Base-by-base conservation (phyloP, 805 yeast species). In the Huiozyma sinensis region DNA sequence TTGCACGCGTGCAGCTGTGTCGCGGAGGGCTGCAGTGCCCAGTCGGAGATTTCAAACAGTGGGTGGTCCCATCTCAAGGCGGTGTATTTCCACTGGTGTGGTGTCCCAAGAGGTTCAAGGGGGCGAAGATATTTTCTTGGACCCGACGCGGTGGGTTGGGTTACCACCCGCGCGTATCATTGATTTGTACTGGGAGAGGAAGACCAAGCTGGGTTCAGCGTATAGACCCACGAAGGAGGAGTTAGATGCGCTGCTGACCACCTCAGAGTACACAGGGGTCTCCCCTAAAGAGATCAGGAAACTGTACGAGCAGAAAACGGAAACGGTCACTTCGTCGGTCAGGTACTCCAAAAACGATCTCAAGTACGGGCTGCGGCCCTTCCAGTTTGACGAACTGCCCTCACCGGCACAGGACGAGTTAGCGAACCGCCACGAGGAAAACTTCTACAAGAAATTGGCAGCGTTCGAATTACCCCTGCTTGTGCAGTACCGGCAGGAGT, bases 381-480 rank as follows among this genome's bases (percentile, higher is more conserved):
- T 72, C 52, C 70, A 72, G 54, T 77, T 67, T 53, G 86, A 80
- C 56, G 88, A 81, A 55, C 68, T 78, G 49, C 81, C 87, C 28
- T 69, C 81, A 5, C 66, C 68, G 10, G 94, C 92, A 24, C 94
- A 82, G 53, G 80, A 82, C 54, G 73, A 75, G 47, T 73, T 81
- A 32, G 76, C 77, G 44, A 81, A 77, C 50, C 84, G 79, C 55
- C 75, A 97, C 57, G 81, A 77, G 50, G 79, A 76, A 53, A 79
- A 95, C 52, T 77, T 83, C 50, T 78, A 81, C 55, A 81, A 81
- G 57, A 75, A 97, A 54, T 71, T 86, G 38, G 86, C 94, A 8
- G 96, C 97, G 0, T 90, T 82, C 65, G 97, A 90, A 61, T 73
- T 90, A 71, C 98, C 98, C 6, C 73, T 78, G 44, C 71, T 92